Evolutionary conservation across 352 stramenopile species (phyloP).

Genomic region (Phytophthora crassamura): DNA sequence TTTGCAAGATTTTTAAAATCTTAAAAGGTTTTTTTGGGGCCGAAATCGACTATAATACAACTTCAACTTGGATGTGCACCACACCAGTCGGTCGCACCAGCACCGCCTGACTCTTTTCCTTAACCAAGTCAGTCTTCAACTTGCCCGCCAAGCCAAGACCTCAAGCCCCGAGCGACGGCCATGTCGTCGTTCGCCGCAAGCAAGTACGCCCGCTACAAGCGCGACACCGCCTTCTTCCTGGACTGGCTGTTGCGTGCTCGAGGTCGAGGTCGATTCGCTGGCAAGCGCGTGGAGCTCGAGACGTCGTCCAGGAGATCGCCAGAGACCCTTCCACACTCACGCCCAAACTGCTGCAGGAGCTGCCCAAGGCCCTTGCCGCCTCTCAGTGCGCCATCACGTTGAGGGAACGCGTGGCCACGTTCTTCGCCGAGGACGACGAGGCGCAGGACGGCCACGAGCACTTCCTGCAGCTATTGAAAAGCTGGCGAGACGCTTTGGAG

Average conservation of each 20-base stretch:
- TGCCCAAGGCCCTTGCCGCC: slow-evolving; percentile 26
- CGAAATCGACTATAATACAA: no score
- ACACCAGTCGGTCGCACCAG: no score
- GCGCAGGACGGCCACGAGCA: slow-evolving; percentile 1
- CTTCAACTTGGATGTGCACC: no score
- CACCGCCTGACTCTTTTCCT: no score
- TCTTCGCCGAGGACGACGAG: no score
- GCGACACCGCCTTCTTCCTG: slow-evolving; percentile 8
- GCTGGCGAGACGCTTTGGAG: slow-evolving; percentile 1
- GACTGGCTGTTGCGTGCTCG: slow-evolving; percentile 6
- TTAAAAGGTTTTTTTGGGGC: no score
- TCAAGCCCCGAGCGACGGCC: no score
- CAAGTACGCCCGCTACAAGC: slow-evolving; percentile 21
- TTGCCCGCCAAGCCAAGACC: no score
- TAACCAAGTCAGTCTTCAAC: no score
- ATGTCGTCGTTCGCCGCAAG: slow-evolving; percentile 9
- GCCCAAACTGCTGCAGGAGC: slow-evolving; percentile 1
- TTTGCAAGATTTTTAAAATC: no score
- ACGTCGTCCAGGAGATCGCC: slow-evolving; percentile 13
- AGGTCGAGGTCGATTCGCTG: neutral
- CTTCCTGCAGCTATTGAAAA: slow-evolving; percentile 10
- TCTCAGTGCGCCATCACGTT: slow-evolving; percentile 30
- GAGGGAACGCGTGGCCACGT: slow-evolving; percentile 17
- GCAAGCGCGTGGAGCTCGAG: neutral
- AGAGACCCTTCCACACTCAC: slow-evolving; percentile 7